phyloP scores from a whole-genome alignment of 192 early-diverging fungal genomes.

The Entomortierella parvispora region DNA sequence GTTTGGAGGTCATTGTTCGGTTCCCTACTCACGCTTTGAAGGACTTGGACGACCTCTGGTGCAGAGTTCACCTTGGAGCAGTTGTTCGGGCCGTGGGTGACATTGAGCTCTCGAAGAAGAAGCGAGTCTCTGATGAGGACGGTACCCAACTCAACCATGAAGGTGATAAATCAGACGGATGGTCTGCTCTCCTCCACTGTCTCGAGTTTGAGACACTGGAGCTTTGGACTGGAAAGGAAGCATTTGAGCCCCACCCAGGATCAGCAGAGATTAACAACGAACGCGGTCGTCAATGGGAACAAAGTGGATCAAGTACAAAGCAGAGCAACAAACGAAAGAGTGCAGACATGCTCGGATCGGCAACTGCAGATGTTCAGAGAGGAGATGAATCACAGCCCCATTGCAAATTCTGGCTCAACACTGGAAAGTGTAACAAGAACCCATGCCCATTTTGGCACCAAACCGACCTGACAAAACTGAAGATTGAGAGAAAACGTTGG shows the following conservation, averaged over 20 bases:
- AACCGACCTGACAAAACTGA: constrained; percentile 30
- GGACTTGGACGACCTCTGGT: constrained; percentile 42
- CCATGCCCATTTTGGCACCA: constrained; percentile 44
- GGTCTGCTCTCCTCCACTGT: constrained; percentile 36
- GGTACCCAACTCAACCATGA: not conserved
- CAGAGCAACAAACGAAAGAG: constrained; percentile 10
- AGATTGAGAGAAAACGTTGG: constrained; percentile 32
- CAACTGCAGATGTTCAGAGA: constrained; percentile 1
- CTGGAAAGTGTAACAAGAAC: constrained; percentile 45
- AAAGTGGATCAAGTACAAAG: not conserved
- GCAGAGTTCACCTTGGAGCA: constrained; percentile 30
- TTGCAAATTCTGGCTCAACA: constrained; percentile 52
- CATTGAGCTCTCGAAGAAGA: constrained; percentile 36
- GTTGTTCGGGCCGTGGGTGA: constrained; percentile 32
- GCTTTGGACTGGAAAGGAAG: constrained; percentile 26
- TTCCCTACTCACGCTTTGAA: constrained; percentile 25
- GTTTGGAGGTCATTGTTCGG: constrained; percentile 38
- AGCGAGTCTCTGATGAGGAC: not conserved
- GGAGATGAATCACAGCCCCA: constrained; percentile 35
- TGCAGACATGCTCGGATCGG: not conserved
- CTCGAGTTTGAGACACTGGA: constrained; percentile 39
- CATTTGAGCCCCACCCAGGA: constrained; percentile 40
- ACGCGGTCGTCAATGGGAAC: not conserved
- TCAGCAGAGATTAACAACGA: not conserved
- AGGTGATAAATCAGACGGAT: not conserved